These are phyloP conservation scores for Rhizopogon vulgaris DNA, from an alignment of 768 basidiomycete species.

Conservation along the genomic window DNA sequence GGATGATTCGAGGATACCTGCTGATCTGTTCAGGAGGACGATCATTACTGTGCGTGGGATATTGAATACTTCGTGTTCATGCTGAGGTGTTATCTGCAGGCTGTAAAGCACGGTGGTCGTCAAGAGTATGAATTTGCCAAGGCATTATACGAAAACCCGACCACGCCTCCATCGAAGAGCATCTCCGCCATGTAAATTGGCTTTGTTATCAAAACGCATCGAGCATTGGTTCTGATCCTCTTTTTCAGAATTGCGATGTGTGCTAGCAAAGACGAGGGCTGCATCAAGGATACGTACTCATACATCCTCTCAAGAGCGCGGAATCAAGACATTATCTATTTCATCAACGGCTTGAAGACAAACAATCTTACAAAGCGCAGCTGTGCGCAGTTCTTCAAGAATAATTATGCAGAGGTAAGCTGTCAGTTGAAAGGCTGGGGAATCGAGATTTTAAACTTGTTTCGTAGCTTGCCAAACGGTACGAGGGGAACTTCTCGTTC, in stretches of 20 bases:
- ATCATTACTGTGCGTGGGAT: slow-evolving; percentile 42
- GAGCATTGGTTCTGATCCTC: background rate
- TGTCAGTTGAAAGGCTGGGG: background rate
- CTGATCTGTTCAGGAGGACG: slow-evolving; percentile 63
- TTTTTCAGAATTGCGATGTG: slow-evolving; percentile 45
- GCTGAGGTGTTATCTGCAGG: slow-evolving; percentile 30
- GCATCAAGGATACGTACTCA: slow-evolving; percentile 57
- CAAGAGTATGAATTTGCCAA: slow-evolving; percentile 71
- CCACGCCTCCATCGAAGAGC: slow-evolving; percentile 62
- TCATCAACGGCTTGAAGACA: slow-evolving; percentile 49
- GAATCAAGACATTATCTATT: slow-evolving; percentile 59
- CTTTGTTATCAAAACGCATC: background rate
- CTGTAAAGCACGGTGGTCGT: slow-evolving; percentile 67
- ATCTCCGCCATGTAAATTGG: slow-evolving; percentile 59
- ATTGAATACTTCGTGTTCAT: background rate
- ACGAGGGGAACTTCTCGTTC: slow-evolving; percentile 63
- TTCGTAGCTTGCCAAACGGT: slow-evolving; percentile 55
- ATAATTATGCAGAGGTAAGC: slow-evolving; percentile 60
- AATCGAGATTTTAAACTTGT: background rate
- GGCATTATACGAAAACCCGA: slow-evolving; percentile 62
- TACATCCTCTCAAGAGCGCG: slow-evolving; percentile 50
- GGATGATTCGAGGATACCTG: slow-evolving; percentile 73
- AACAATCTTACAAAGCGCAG: slow-evolving; percentile 53
- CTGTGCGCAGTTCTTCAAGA: slow-evolving; percentile 58
- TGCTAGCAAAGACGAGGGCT: slow-evolving; percentile 44